Percentiles rank a stretch among this genome's conserved stretches.
Evolutionary conservation across 2,329 filamentous ascomycete genomes (phyloP).

Genomic region (Talaromyces marneffei): DNA sequence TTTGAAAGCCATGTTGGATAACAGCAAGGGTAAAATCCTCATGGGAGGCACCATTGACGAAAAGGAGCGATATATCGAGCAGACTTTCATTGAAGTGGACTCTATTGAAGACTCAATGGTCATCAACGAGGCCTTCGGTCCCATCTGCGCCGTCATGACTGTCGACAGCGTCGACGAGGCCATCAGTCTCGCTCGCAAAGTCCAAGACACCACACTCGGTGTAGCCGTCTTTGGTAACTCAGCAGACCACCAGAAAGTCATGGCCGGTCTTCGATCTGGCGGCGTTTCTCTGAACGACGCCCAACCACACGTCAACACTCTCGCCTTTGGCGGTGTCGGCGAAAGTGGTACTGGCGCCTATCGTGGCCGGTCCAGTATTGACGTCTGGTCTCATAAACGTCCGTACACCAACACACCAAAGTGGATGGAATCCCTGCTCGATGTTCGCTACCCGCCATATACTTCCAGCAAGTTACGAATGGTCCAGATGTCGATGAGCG

Average conservation of each 20-base stretch:
- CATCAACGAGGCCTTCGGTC: conserved; percentile 82
- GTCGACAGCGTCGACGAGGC: conserved; percentile 78
- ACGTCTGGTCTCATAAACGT: conserved; percentile 57
- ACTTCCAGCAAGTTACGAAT: conserved; percentile 43
- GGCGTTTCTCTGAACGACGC: conserved; percentile 55
- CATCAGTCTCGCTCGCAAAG: conserved; percentile 70
- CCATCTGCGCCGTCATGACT: conserved; percentile 77
- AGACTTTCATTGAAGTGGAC: conserved; percentile 82
- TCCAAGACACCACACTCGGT: conserved; percentile 77
- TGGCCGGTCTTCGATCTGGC: conserved; percentile 59
- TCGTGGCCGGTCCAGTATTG: conserved; percentile 65
- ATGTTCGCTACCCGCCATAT: conserved; percentile 58
- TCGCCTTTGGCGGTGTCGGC: conserved; percentile 79
- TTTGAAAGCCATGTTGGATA: conserved; percentile 86
- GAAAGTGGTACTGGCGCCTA: conserved; percentile 71
- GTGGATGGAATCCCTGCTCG: conserved; percentile 55
- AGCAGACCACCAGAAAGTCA: conserved; percentile 66
- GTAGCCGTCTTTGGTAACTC: conserved; percentile 82
- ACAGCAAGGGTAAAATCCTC: conserved; percentile 74
- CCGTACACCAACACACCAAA: conserved; percentile 54
- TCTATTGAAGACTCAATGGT: conserved; percentile 71
- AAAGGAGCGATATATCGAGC: conserved; percentile 75
- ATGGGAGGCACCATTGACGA: conserved; percentile 81
- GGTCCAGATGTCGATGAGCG: conserved; percentile 47
- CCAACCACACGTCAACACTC: conserved; percentile 66